Conservation (phyloP, 495 filamentous ascomycete species). For the Lophium mytilinum region DNA sequence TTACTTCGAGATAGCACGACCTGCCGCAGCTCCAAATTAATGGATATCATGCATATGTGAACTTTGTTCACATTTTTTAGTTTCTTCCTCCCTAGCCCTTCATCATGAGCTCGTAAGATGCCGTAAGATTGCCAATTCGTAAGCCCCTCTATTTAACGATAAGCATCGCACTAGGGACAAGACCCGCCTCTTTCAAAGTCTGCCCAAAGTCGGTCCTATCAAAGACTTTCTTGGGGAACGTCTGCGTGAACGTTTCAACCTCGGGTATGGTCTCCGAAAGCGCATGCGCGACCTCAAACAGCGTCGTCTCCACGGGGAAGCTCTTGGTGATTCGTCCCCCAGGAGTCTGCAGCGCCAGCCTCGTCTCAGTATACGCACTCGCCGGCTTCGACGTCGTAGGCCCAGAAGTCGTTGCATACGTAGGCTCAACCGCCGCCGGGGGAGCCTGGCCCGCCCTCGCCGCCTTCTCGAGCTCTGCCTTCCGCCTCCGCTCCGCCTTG, state of each 20-base stretch:
- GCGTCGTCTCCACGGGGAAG: conserved; percentile 73
- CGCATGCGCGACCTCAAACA: conserved; percentile 83
- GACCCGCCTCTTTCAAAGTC: conserved; percentile 83
- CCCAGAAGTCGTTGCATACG: conserved; percentile 28
- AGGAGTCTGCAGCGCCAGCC: conserved; percentile 71
- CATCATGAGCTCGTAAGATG: not conserved
- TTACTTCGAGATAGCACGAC: too few species aligned
- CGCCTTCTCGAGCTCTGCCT: conserved; percentile 77
- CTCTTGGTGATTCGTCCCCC: conserved; percentile 72
- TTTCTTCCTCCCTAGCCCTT: too few species aligned
- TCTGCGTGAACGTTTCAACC: conserved; percentile 71
- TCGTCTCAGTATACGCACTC: conserved; percentile 65
- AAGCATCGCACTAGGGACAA: conserved; percentile 81
- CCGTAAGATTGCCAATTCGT: not conserved
- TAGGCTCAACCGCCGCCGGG: conserved; percentile 25
- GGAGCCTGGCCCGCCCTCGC: conserved; percentile 64
- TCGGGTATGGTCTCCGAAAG: conserved; percentile 53
- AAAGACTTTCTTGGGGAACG: conserved; percentile 80
- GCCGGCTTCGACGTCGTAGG: conserved; percentile 48
- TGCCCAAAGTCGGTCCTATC: conserved; percentile 74
- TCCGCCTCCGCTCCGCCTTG: conserved; percentile 73
- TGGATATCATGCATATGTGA: too few species aligned
- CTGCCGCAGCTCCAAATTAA: too few species aligned
- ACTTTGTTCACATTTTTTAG: too few species aligned
- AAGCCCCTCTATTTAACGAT: conserved; percentile 53